Conservation (phyloP, 768 basidiomycete genomes). For the Podaxis sp. region DNA sequence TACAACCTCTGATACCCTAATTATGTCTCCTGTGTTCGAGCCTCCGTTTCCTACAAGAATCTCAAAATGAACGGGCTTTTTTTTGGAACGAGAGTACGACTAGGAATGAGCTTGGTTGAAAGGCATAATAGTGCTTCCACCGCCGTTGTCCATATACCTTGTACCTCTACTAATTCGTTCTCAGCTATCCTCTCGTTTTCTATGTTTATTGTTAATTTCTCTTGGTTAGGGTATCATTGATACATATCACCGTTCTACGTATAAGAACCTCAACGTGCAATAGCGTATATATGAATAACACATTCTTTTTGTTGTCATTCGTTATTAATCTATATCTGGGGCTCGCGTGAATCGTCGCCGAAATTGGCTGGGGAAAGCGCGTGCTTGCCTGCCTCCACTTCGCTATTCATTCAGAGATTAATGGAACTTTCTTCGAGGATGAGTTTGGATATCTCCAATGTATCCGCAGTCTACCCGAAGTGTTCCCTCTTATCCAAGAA, state of each 20-base stretch:
- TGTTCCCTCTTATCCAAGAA: not conserved
- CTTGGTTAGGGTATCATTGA: not conserved
- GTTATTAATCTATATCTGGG: not conserved
- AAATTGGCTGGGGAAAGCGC: not conserved
- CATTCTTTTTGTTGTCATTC: not conserved
- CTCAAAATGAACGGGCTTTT: not conserved
- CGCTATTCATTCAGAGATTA: not conserved
- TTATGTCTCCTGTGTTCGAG: not conserved
- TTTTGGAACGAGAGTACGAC: not conserved
- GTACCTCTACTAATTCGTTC: too few relatives aligned
- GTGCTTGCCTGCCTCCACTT: not conserved
- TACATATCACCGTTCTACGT: not conserved
- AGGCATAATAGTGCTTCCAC: too few relatives aligned
- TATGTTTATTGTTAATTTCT: not conserved
- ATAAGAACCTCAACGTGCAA: not conserved
- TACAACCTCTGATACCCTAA: constrained; percentile 39
- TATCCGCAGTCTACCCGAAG: not conserved
- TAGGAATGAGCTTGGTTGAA: not conserved
- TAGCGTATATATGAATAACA: not conserved
- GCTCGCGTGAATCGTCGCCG: not conserved
- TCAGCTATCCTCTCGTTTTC: not conserved
- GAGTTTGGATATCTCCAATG: not conserved
- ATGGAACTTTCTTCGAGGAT: not conserved
- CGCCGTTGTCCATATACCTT: too few relatives aligned
- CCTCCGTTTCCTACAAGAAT: not conserved